Percentiles rank a stretch among this genome's conserved stretches.
Conservation (phyloP, 352 stramenopile genomes). For the Phytophthora parvispora region DNA sequence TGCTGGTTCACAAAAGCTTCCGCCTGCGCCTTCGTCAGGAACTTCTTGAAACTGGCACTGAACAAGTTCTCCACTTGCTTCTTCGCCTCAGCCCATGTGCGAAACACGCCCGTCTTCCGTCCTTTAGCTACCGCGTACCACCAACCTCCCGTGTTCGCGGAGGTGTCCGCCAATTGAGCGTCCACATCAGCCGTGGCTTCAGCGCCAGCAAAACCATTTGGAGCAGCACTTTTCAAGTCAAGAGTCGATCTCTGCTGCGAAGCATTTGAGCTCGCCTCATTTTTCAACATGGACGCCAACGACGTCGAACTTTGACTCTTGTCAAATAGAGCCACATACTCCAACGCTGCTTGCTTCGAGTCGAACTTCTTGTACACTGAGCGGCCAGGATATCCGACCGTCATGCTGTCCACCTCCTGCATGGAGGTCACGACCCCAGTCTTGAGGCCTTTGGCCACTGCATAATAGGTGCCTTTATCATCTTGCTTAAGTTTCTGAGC, state of each 20-base stretch:
- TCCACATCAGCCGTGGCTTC: conserved; percentile 2
- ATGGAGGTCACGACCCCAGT: conserved; percentile 51
- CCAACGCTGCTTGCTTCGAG: conserved; percentile 21
- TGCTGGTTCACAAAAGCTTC: conserved; percentile 61
- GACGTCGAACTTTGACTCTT: conserved; percentile 1
- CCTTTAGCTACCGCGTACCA: conserved; percentile 75
- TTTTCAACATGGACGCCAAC: conserved; percentile 4
- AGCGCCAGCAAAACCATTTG: background rate
- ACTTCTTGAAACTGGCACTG: conserved; percentile 70
- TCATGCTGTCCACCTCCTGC: conserved; percentile 33
- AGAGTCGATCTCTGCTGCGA: conserved; percentile 2
- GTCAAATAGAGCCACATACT: conserved; percentile 15
- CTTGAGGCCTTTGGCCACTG: conserved; percentile 42
- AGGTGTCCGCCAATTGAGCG: conserved; percentile 5
- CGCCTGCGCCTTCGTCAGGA: conserved; percentile 52
- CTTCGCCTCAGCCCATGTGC: conserved; percentile 64
- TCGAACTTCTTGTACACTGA: conserved; percentile 21
- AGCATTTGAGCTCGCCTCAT: conserved; percentile 3
- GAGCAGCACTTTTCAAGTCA: conserved; percentile 1
- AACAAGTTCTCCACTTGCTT: conserved; percentile 61
- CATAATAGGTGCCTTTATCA: conserved; percentile 30
- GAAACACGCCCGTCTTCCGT: conserved; percentile 60
- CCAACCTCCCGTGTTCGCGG: conserved; percentile 1
- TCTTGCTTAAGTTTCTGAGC: conserved; percentile 23
- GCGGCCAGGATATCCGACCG: conserved; percentile 21